phyloP scores from a whole-genome alignment of 495 filamentous ascomycete genomes.

The Aspergillus coremiiformis region DNA sequence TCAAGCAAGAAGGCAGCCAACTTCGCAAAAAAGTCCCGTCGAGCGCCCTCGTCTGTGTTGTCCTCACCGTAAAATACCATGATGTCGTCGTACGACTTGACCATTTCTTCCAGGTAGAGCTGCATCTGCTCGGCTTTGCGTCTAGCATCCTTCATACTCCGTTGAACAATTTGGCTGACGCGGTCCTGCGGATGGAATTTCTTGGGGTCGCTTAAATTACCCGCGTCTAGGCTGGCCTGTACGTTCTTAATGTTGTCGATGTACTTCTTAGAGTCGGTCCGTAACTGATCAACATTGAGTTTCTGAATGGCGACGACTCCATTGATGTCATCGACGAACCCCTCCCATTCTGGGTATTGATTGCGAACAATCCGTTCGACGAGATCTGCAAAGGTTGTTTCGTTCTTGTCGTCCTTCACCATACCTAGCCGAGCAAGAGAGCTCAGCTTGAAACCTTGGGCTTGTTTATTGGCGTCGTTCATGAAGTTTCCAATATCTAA shows the following conservation, averaged over 20 bases:
- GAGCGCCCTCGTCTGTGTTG: slow-evolving; percentile 81
- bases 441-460: slow-evolving; percentile 93
- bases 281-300: slow-evolving; percentile 88
- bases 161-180: slow-evolving; percentile 82
- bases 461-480: slow-evolving; percentile 98
- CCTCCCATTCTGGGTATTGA: slow-evolving; percentile 94
- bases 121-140: slow-evolving; percentile 95
- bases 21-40: slow-evolving; percentile 93
- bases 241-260: slow-evolving; percentile 93
- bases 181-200: slow-evolving; percentile 98
- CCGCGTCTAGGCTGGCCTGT: slow-evolving; percentile 82
- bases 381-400: slow-evolving; percentile 89
- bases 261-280: slow-evolving; percentile 83
- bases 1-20: slow-evolving; percentile 85
- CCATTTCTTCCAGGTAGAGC: slow-evolving; percentile 90
- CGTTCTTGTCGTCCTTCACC: slow-evolving; percentile 98
- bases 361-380: slow-evolving; percentile 96
- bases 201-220: slow-evolving; percentile 92
- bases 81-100: slow-evolving; percentile 84
- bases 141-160: slow-evolving; percentile 92
- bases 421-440: slow-evolving; percentile 91
- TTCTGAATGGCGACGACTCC: slow-evolving; percentile 82
- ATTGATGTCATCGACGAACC: slow-evolving; percentile 75
- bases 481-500: slow-evolving; percentile 98
- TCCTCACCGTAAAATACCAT: slow-evolving; percentile 98